Evolutionary conservation across 1,139 yeast species (phyloP), one percentile per base, ranked within the genome.

Genomic region (Debaryomycetaceae sp.): DNA sequence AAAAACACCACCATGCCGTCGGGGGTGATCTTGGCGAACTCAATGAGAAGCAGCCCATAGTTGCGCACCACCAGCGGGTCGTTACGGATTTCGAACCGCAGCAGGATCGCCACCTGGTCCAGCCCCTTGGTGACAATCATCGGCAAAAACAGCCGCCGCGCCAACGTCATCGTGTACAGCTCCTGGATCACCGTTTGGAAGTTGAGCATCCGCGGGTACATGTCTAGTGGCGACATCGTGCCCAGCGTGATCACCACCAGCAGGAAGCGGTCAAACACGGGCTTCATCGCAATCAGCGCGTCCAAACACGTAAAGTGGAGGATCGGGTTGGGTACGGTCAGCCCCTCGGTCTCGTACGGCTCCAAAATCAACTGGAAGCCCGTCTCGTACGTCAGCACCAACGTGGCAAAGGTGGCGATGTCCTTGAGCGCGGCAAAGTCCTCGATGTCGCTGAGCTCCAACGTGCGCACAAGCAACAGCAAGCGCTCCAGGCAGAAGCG

Each of bases 1-100:
- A 91, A 91, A 64, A 91, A 91, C 30, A 93, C 97, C 30, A 91
- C 98, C 75, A 91, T 69, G 2, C 99, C 99, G 61, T 91, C 99
- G 0, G 99, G 99, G 0, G 97, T 89, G 28, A 86, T 83, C 48
- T 91, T 91, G 13, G 97, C 77, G 54, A 88, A 91, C 56, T 91
- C 98, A 34, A 91, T 82, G 36, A 91, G 61, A 46, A 91, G 66
- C 3, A 94, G 85, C 3, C 99, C 99, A 53, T 93, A 91, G 56
- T 91, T 91, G 53, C 99, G 75, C 24, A 91, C 97, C 36, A 91
- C 96, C 44, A 96, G 84, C 3, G 98, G 98, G 56, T 91, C 98
- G 49, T 91, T 93, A 54, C 99, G 71, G 39, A 93, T 93, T 57
- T 93, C 97, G 53, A 93, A 93, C 49, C 96, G 74, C 0, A 98